Evolutionary conservation across 768 basidiomycete genomes (phyloP), one percentile per base, ranked within the genome.

Genomic region (Cyclocybe aegerita): DNA sequence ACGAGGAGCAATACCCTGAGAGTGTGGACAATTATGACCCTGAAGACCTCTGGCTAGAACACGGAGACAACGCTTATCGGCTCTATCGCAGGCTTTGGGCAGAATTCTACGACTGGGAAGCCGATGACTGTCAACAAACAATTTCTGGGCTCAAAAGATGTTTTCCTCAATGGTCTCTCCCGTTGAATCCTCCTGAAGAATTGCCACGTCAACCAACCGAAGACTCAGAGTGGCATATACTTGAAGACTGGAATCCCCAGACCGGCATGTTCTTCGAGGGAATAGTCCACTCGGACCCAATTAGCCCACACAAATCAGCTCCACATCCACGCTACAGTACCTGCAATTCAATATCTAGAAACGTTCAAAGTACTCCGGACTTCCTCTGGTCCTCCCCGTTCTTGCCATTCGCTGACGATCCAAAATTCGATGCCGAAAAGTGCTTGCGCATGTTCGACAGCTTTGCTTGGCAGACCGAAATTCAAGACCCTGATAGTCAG

Each of bases 401-500:
- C 39, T 49, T 75, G 4, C 79, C 79, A 0, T 80, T 75, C 43
- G 74, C 75, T 2, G 81, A 83, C 39, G 76, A 82, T 37, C 56
- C 62, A 0, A 12, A 7, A 0, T 82, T 83, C 54, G 54, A 66
- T 1, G 23, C 62, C 0, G 11, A 46, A 1, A 35, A 32, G 7
- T 74, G 71, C 36, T 57, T 78, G 3, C 15, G 23, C 0, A 14
- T 6, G 0, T 74, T 73, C 50, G 35, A 56, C 0, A 7, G 2
- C 0, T 73, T 75, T 43, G 48, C 54, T 1, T 60, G 56, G 81
- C 72, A 75, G 49, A 55, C 50, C 0, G 67, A 74, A 38, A 67
- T 72, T 41, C 57, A 49, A 4, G 76, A 82, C 61, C 79, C 80
- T 0, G 81, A 83, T 48, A 54, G 82, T 82, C 48, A 69, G 77